Conservation (phyloP, 2,329 filamentous ascomycete genomes). For the Neoscytalidium dimidiatum region DNA sequence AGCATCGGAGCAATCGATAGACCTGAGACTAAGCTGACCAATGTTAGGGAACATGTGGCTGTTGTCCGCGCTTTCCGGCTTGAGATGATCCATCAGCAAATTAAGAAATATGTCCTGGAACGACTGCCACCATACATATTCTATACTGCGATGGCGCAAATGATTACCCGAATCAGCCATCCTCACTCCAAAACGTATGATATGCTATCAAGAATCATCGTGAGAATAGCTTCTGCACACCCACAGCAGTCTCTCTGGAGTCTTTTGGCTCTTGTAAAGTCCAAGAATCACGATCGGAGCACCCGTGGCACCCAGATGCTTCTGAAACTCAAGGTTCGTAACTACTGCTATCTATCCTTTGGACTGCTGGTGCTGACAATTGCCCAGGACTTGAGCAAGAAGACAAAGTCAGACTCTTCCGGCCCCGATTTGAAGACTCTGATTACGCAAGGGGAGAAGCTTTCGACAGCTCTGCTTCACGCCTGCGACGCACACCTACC, state of each 20-base stretch:
- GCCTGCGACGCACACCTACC: conserved; percentile 78
- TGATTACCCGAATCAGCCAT: conserved; percentile 94
- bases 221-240: conserved; percentile 82
- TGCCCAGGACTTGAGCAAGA: conserved; percentile 54
- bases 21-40: not conserved
- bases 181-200: conserved; percentile 76
- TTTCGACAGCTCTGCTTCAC: conserved; percentile 78
- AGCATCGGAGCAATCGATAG: not conserved
- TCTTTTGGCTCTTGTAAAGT: conserved; percentile 82
- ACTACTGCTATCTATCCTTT: conserved; percentile 18
- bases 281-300: conserved; percentile 70
- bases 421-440: conserved; percentile 67
- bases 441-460: conserved; percentile 75
- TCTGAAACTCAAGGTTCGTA: conserved; percentile 41
- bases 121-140: conserved; percentile 75
- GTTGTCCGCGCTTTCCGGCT: conserved; percentile 64
- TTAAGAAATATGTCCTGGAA: conserved; percentile 73
- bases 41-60: conserved; percentile 32
- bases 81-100: conserved; percentile 68
- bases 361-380: conserved; percentile 27
- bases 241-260: conserved; percentile 93
- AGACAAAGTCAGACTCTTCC: conserved; percentile 47
- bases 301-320: conserved; percentile 51
- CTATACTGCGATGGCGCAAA: conserved; percentile 83
- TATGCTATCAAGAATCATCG: conserved; percentile 75